Evolutionary conservation across 2,329 filamentous ascomycete species (phyloP), one percentile per base, ranked within the genome.

Genomic region (Aureobasidium subglaciale): DNA sequence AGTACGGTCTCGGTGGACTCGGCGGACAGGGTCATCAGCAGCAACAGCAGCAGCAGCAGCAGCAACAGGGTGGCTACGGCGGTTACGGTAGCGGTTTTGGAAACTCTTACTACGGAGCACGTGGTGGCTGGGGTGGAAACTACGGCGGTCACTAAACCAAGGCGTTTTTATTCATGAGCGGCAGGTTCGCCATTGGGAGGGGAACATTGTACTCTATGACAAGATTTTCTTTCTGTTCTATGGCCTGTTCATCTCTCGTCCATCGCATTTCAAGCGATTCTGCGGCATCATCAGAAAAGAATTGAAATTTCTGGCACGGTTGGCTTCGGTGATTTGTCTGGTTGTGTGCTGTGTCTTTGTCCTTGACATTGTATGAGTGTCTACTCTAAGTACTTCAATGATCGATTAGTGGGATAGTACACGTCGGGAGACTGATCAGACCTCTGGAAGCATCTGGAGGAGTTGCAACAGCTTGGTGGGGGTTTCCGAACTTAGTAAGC

Each of bases 1-100:
- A 81, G 63, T 81, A 69, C 56, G 77, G 55, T 30, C 73, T 81
- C 35, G 77, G 77, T 56, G 78, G 77, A 45, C 71, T 78, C 43
- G 76, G 76, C 41, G 69, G 67, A 40, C 75, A 77, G 60, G 71
- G 69, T 58, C 71, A 68, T 25, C 73, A 72, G 58, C 66, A 64
- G 59, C 73, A 75, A 60, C 71, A 73, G 59, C 61, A 63, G 41
- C 56, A 66, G 60, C 60, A 69, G 65, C 65, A 64, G 42, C 60
- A 60, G 35, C 75, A 77, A 66, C 73, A 75, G 59, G 69, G 71
- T 35, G 63, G 64, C 32, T 73, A 76, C 67, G 71, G 74, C 59
- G 63, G 60, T 10, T 69, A 67, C 56, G 62, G 64, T 18, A 41
- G 48, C 35, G 63, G 64, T 35, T 70, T 68, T 63, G 63, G 64